Evolutionary conservation across 331 rosid genomes (phyloP).

Genomic region (Saraca asoca): DNA sequence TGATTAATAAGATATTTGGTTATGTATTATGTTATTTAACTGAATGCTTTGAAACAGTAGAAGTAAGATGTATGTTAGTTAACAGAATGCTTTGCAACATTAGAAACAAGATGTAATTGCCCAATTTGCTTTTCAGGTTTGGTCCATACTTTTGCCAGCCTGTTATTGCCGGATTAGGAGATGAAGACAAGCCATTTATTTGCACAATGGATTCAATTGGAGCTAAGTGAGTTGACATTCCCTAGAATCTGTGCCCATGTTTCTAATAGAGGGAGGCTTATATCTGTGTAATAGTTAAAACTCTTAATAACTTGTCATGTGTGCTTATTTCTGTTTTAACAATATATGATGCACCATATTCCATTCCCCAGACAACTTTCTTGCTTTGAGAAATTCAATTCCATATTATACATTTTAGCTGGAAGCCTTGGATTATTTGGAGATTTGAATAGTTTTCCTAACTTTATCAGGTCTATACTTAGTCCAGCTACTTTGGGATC

Average conservation of each 20-base stretch:
- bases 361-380: not conserved
- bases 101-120: not conserved
- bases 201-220: conserved; percentile 97
- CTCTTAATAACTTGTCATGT: not conserved
- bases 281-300: not conserved
- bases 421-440: conserved; percentile 1
- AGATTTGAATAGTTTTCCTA: conserved; percentile 16
- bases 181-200: conserved; percentile 82
- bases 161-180: conserved; percentile 94
- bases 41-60: conserved; percentile 1
- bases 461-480: not conserved
- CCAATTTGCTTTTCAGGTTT: conserved; percentile 58
- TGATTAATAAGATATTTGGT: not conserved
- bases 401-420: conserved; percentile 1
- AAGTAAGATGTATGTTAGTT: not conserved
- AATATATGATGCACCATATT: not conserved
- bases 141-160: conserved; percentile 98
- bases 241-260: not conserved
- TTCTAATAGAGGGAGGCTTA: not conserved
- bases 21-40: conserved; percentile 1
- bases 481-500: not conserved
- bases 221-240: conserved; percentile 72
- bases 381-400: too few relatives aligned
- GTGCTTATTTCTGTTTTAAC: not conserved
- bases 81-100: not conserved